Conservation (phyloP, 495 filamentous ascomycete genomes). For the Xeromyces bisporus region DNA sequence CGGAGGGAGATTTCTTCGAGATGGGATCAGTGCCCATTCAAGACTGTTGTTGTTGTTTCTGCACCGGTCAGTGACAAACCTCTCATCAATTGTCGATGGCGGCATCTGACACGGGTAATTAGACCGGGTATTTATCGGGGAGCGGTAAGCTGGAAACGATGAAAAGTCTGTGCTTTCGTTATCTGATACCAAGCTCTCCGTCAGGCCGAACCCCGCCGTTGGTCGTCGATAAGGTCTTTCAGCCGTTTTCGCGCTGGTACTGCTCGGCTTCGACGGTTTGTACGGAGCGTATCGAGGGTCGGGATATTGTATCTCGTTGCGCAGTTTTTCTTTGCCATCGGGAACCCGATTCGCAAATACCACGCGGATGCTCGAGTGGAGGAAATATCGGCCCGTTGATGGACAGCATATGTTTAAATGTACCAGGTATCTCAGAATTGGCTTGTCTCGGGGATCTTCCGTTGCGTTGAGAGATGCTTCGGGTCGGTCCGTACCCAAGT, state of each 20-base stretch:
- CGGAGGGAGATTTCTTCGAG: slow-evolving; percentile 1
- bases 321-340: slow-evolving; percentile 85
- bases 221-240: slow-evolving; percentile 41
- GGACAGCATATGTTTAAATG: slow-evolving; percentile 90
- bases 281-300: slow-evolving; percentile 79
- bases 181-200: slow-evolving; percentile 2
- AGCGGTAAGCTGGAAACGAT: not conserved
- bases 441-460: slow-evolving; percentile 45
- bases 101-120: not conserved
- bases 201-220: slow-evolving; percentile 36
- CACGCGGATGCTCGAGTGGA: slow-evolving; percentile 83
- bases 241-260: slow-evolving; percentile 22
- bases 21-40: slow-evolving; percentile 10
- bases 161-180: slow-evolving; percentile 1
- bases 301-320: slow-evolving; percentile 78
- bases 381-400: slow-evolving; percentile 64
- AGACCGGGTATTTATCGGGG: not conserved
- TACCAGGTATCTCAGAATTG: slow-evolving; percentile 75
- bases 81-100: not conserved
- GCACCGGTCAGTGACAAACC: not conserved
- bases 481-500: slow-evolving; percentile 28
- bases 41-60: slow-evolving; percentile 18
- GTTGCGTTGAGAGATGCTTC: slow-evolving; percentile 21
- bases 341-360: slow-evolving; percentile 97
- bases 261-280: slow-evolving; percentile 34